These are phyloP conservation scores for Sphaerostilbella broomeana DNA, from an alignment of 2,329 filamentous ascomycete genomes.

Conservation along the genomic window DNA sequence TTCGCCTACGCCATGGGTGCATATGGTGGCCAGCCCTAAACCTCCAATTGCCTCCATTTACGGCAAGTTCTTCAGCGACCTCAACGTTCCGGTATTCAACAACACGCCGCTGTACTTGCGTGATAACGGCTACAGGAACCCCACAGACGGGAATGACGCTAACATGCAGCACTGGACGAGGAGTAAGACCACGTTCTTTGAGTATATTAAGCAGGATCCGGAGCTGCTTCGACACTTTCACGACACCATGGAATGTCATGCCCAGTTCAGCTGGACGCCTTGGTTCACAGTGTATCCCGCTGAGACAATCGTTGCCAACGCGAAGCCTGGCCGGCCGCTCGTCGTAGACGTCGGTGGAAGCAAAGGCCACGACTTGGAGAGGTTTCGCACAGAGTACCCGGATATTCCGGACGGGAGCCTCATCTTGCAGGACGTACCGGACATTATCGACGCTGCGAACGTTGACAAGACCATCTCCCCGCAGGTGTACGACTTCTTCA, in stretches of 20 bases:
- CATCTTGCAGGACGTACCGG: conserved; percentile 29
- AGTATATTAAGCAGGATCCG: conserved; percentile 25
- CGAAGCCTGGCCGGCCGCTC: conserved; percentile 23
- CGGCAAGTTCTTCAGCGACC: conserved; percentile 27
- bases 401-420: conserved; percentile 22
- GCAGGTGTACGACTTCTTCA: conserved; percentile 30
- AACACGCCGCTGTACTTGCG: conserved; percentile 28
- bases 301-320: conserved; percentile 21
- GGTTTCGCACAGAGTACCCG: conserved; percentile 25
- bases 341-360: conserved; percentile 32
- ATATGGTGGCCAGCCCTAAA: conserved; percentile 22
- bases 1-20: conserved; percentile 27
- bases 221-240: conserved; percentile 27
- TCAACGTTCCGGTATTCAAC: conserved; percentile 26
- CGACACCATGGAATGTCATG: conserved; percentile 33
- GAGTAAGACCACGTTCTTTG: conserved; percentile 24
- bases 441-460: conserved; percentile 24
- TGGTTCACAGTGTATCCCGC: conserved; percentile 32
- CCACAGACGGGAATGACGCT: conserved; percentile 25
- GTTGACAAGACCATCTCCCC: conserved; percentile 21
- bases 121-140: conserved; percentile 28
- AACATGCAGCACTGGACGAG: conserved; percentile 29
- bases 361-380: conserved; percentile 31
- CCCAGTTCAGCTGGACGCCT: conserved; percentile 30
- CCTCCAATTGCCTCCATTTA: conserved; percentile 25